Conservation (phyloP, 2,329 filamentous ascomycete genomes). For the Fusarium miscanthi region DNA sequence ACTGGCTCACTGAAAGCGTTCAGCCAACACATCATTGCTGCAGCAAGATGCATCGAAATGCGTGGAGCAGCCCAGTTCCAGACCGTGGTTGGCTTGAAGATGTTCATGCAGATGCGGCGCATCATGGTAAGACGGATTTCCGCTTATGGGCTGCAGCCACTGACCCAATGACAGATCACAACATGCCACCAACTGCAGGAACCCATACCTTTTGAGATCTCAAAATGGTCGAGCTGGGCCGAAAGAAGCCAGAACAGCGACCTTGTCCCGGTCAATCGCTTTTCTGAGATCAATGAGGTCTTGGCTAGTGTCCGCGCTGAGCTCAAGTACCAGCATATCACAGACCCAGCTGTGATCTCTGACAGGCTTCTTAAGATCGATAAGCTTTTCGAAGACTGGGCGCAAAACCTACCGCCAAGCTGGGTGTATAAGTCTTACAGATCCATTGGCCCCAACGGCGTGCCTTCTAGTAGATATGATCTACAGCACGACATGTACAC, state of each 20-base stretch:
- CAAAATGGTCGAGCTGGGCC: slow-evolving; percentile 36
- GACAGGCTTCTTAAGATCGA: slow-evolving; percentile 24
- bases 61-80: slow-evolving; percentile 34
- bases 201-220: slow-evolving; percentile 30
- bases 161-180: slow-evolving; percentile 18
- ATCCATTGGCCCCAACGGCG: slow-evolving; percentile 2
- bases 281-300: slow-evolving; percentile 28
- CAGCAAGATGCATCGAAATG: slow-evolving; percentile 37
- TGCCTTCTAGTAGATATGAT: slow-evolving; percentile 10
- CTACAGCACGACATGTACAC: slow-evolving; percentile 28
- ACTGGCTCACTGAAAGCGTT: slow-evolving; percentile 32
- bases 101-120: slow-evolving; percentile 36
- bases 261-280: slow-evolving; percentile 7
- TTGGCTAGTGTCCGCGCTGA: slow-evolving; percentile 18
- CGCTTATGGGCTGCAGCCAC: background rate
- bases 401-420: background rate
- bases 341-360: slow-evolving; percentile 10
- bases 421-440: slow-evolving; percentile 30
- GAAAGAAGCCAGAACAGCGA: slow-evolving; percentile 5
- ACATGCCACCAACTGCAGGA: slow-evolving; percentile 41
- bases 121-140: slow-evolving; percentile 19
- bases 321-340: slow-evolving; percentile 24
- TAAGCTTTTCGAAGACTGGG: slow-evolving; percentile 17
- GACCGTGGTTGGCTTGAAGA: slow-evolving; percentile 13
- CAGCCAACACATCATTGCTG: slow-evolving; percentile 35